Evolutionary conservation across 2,329 filamentous ascomycete genomes (phyloP), one percentile per base, ranked within the genome.

Genomic region (Microsporum canis): DNA sequence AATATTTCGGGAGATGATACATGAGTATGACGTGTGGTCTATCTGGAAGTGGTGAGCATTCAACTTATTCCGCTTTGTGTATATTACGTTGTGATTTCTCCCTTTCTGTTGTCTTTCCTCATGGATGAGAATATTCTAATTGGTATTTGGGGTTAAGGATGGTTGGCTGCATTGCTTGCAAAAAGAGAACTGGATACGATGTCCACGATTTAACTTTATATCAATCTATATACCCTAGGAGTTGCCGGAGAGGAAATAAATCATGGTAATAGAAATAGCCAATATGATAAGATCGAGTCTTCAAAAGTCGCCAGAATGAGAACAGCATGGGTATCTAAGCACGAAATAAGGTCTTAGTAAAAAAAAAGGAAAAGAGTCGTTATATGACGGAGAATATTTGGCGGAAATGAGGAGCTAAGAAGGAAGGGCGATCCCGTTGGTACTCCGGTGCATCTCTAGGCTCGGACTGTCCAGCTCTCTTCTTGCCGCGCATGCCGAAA

Each of bases 1-100:
- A 96, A 96, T 77, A 95, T 97, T 70, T 89, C 80, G 53, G 81
- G 80, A 23, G 82, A 84, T 41, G 82, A 84, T 69, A 73, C 65
- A 49, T 71, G 58, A 60, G 64, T 45, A n/a, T n/a, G 3, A 43
- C 1, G 8, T 47, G 23, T 27, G 34, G 34, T 23, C 1, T 23
- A 23, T 36, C n/a, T 58, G 14, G 17, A 17, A 5, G n/a, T 29
- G 45, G n/a, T 29, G n/a, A 56, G 23, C 36, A 36, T 36, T 12
- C 31, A 33, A 7, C 29, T 33, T 56, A 36, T 33, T 33, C 36
- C 29, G 31, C 6, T 33, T 27, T 6, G 53, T 10, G 53, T 5
- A 56, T 39, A 29, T 34, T 34, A 56, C 10, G 53, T n/a, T 27
- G 27, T 36, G 29, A 31, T 36, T 29, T 55, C 23, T 17, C 17